Conservation (phyloP, 176 grass and related monocot species). For the barley (Hordeum vulgare) region MorexV3_pseudomolecules_assembly NC_058518.1:152392093-152392592, state of each 20-base stretch:
- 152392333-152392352: background rate
- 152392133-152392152: slow-evolving; percentile 4
- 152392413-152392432: background rate
- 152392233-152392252: slow-evolving; percentile 59
- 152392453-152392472: no score
- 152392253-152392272: slow-evolving; percentile 48
- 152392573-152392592: no score
- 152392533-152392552: no score
- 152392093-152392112: background rate
- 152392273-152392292: slow-evolving; percentile 4
- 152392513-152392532: no score
- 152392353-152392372: background rate
- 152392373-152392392: background rate
- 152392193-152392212: slow-evolving; percentile 70
- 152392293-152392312: background rate
- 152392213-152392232: slow-evolving; percentile 75
- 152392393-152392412: slow-evolving; percentile 4
- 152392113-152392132: background rate
- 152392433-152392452: background rate
- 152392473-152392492: no score
- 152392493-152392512: no score
- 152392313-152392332: slow-evolving; percentile 8
- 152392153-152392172: slow-evolving; percentile 72
- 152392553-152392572: no score
- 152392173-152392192: slow-evolving; percentile 83